Conservation (phyloP, 345 rosid genomes). For the Euphorbia tirucalli region DNA sequence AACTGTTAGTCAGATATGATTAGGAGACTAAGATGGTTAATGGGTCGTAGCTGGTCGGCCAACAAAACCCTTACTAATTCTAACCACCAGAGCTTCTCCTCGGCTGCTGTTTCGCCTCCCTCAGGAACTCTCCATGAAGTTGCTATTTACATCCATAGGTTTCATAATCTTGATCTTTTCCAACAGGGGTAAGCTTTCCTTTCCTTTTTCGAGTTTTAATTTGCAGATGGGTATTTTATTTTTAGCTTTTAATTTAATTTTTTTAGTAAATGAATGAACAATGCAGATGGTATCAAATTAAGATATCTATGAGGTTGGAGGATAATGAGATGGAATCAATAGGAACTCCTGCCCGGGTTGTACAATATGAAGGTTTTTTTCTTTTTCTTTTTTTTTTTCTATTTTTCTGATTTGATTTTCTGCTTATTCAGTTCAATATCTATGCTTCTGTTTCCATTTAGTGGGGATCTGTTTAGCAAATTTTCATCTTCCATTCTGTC, state of each 20-base stretch:
- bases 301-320: constrained; percentile 82
- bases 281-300: constrained; percentile 85
- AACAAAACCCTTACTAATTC: constrained; percentile 4
- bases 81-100: neutral
- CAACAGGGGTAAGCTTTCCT: constrained; percentile 72
- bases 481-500: too few relatives aligned
- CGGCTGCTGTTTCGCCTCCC: neutral
- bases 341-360: constrained; percentile 76
- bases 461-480: neutral
- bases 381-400: too few relatives aligned
- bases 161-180: constrained; percentile 79
- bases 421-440: neutral
- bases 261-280: neutral
- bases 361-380: constrained; percentile 82
- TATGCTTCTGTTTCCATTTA: neutral
- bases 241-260: too few relatives aligned
- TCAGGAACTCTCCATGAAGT: constrained; percentile 65
- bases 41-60: constrained; percentile 15
- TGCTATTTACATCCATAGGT: constrained; percentile 72
- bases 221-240: neutral
- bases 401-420: neutral
- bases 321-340: constrained; percentile 37
- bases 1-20: constrained; percentile 8
- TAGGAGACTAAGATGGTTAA: constrained; percentile 15
- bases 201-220: neutral